Evolutionary conservation across 1,139 yeast genomes (phyloP), one percentile per base, ranked within the genome.

Genomic region (Scheffersomyces illinoinensis): DNA sequence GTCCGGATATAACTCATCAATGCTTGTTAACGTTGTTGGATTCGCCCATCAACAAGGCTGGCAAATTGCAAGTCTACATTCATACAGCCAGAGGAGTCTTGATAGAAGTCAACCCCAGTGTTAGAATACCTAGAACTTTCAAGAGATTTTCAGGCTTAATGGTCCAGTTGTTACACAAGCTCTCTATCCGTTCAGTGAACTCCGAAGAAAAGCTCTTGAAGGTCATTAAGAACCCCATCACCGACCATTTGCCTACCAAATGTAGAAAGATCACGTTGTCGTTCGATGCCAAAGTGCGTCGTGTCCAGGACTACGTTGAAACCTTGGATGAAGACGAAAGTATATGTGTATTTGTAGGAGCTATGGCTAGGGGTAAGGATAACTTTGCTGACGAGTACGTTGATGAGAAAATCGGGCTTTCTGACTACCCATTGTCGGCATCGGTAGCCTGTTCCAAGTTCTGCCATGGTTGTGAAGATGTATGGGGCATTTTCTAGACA

Each of bases 331-430:
- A 87, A 3, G 96, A 92, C 71, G 97, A 95, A 76, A 91, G 97
- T 72, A 89, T 95, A 67, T 95, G 99, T 82, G 98, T 95, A 39
- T 95, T 95, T 75, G 98, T 95, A 54, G 99, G 99, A 71, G 97
- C 99, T 56, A 95, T 95, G 98, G 99, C 99, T 33, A 88, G 98
- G 76, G 99, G 99, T 71, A 90, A 90, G 72, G 99, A 95, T 76
- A 93, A 87, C 67, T 95, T 95, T 76, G 99, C 99, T 48, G 99
- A 95, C 74, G 98, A 93, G 75, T 93, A 75, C 71, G 97, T 93
- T 53, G 99, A 95, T 74, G 99, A 95, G 75, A 95, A 95, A 72
- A 90, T 95, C 64, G 98, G 98, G 68, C 89, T 95, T 61, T 92
- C 98, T 47, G 93, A 93, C 70, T 95, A 93, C 74, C 97, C 99